Conservation (phyloP, 1,284 basidiomycete genomes). For the Cryptococcus sp. region DNA sequence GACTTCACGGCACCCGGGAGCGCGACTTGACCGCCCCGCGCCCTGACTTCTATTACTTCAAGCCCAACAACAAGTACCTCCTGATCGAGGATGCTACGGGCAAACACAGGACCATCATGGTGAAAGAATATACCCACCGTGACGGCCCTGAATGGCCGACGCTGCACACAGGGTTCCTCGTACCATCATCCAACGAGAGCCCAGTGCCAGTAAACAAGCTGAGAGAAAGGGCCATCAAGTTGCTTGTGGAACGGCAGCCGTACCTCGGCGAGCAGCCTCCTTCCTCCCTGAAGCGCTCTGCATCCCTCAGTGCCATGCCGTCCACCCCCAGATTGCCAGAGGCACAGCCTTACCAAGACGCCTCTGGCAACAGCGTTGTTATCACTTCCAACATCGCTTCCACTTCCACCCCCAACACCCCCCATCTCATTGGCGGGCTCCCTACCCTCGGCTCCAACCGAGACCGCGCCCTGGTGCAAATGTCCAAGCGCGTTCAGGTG, state of each 20-base stretch:
- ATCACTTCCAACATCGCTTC: conserved; percentile 87
- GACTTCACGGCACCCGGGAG: conserved; percentile 80
- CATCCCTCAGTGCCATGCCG: conserved; percentile 27
- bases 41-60: conserved; percentile 86
- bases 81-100: conserved; percentile 86
- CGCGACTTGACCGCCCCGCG: conserved; percentile 84
- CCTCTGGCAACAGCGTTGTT: conserved; percentile 90
- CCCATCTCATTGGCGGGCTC: conserved; percentile 25
- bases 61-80: conserved; percentile 71
- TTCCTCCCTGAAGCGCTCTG: conserved; percentile 31
- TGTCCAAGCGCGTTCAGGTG: conserved; percentile 50
- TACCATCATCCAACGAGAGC: conserved; percentile 29
- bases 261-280: conserved; percentile 39
- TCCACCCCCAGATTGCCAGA: conserved; percentile 32
- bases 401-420: conserved; percentile 59
- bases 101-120: conserved; percentile 59
- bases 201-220: conserved; percentile 32
- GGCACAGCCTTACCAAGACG: conserved; percentile 60
- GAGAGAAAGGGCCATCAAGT: conserved; percentile 38
- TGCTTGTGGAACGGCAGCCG: conserved; percentile 40
- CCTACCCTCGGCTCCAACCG: conserved; percentile 32
- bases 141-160: conserved; percentile 55
- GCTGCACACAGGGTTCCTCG: conserved; percentile 50
- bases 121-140: conserved; percentile 54
- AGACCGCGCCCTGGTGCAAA: conserved; percentile 45